These are phyloP conservation scores for Mollisiaceae sp. DNA, from an alignment of 2,329 filamentous ascomycete genomes.

Conservation along the genomic window DNA sequence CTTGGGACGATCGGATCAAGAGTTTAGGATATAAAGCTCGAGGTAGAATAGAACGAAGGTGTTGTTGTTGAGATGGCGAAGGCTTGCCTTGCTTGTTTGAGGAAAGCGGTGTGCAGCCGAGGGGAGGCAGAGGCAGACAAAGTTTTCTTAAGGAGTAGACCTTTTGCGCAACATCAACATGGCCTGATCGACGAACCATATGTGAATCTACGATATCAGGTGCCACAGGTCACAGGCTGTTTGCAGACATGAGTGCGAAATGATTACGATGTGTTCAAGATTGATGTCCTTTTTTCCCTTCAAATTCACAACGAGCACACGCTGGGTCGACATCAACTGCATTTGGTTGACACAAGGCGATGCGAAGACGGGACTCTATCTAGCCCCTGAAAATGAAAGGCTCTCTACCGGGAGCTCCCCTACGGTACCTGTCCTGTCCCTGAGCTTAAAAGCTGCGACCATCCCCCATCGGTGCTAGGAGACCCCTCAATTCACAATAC, in stretches of 20 bases:
- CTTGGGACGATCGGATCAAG: conserved; percentile 27
- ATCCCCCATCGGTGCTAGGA: neutral
- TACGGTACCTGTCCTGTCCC: too few relatives aligned
- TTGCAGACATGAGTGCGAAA: neutral
- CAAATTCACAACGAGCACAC: neutral
- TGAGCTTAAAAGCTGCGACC: neutral
- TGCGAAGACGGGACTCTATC: neutral
- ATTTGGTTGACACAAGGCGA: too few relatives aligned
- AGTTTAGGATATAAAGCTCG: conserved; percentile 29
- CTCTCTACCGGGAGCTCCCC: neutral
- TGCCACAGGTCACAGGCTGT: neutral
- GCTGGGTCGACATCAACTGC: neutral
- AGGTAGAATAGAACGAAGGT: conserved; percentile 29
- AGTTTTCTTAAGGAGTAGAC: neutral
- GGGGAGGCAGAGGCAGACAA: neutral
- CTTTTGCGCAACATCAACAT: neutral
- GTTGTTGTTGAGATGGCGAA: conserved; percentile 22
- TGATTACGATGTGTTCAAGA: neutral
- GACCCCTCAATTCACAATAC: neutral
- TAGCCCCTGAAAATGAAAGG: conserved; percentile 7
- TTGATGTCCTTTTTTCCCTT: neutral
- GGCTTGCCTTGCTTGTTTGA: conserved; percentile 22
- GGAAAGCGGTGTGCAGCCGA: conserved; percentile 13
- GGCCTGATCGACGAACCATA: conserved; percentile 20
- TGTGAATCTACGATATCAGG: conserved; percentile 3